A percentile compares a stretch with the other conserved stretches of the same genome.
Evolutionary conservation across 176 grass and related monocot genomes (phyloP).

Genomic region (Saccharum officinarum): DNA sequence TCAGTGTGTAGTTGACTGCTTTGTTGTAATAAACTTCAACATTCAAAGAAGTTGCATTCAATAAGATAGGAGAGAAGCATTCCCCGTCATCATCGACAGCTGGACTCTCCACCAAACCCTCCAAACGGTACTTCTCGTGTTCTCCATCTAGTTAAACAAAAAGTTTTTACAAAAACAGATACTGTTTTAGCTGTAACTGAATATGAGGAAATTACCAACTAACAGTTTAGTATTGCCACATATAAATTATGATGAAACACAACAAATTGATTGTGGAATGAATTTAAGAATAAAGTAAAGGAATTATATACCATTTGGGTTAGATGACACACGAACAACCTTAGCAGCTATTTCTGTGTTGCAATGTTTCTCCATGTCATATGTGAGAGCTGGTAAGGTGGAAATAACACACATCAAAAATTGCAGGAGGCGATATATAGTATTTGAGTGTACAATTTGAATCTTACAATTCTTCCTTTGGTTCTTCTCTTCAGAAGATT

Average conservation of each 20-base stretch:
- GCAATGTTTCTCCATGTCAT: conserved; percentile 97
- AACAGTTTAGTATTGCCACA: not conserved
- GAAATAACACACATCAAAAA: conserved; percentile 37
- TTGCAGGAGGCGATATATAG: not conserved
- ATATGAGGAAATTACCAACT: conserved; percentile 5
- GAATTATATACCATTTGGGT: conserved; percentile 69
- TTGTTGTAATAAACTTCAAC: conserved; percentile 99
- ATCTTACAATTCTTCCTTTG: conserved; percentile 76
- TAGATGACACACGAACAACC: conserved; percentile 72
- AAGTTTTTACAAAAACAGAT: conserved; percentile 23
- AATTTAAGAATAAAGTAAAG: conserved; percentile 13
- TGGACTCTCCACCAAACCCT: conserved; percentile 88
- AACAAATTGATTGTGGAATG: not conserved
- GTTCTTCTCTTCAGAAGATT: conserved; percentile 75
- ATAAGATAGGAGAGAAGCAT: conserved; percentile 81
- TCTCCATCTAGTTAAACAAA: conserved; percentile 65
- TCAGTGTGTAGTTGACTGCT: conserved; percentile 98
- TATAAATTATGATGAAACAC: not conserved
- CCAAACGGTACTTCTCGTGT: conserved; percentile 79
- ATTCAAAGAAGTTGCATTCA: conserved; percentile 95
- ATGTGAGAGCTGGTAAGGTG: conserved; percentile 74
- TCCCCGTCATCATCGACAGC: conserved; percentile 86
- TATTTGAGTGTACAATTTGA: conserved; percentile 25
- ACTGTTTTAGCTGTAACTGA: not conserved
- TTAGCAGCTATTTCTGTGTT: conserved; percentile 94